Base-by-base conservation (phyloP, 768 basidiomycete species). In the Aureoboletus auriporus region DNA sequence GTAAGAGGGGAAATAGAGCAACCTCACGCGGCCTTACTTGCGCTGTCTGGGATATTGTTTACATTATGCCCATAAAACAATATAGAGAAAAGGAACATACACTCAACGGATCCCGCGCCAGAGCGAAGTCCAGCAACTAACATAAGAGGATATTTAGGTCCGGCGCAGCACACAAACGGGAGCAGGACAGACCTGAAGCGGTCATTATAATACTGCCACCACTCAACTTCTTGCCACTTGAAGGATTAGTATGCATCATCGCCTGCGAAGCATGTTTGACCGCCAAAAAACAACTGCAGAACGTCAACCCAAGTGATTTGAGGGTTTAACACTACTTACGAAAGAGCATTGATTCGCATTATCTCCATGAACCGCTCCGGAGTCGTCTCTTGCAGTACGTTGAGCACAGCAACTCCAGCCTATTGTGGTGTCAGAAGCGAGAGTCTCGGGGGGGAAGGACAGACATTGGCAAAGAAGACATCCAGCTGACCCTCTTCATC, bases 401-500 rank as follows among this genome's bases (percentile, higher is more conserved):
- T 54, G 16, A 33, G 59, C 2, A 74, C 74, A 3, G 75, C 77
- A 42, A 86, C 65, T 10, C 89, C 90, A 47, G 89, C 90, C 89
- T 92, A 36, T 29, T 3, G 34, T 17, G 34, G 14, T 29, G 35
- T 50, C 35, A 63, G 42, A 26, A 30, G 38, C 20, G 36, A 16
- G 29, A 46, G 16, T 46, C 36, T 17, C 37, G 10, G 1, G 33
- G 37, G 20, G 39, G 13, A 47, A 23, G 10, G 26, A 47, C 81
- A 44, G 60, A 91, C 93, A 64, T 97, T 96, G 30, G 94, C 94
- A 63, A 93, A 97, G 75, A 96, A 96, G 54, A 94, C 83, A 56
- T 97, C 94, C 11, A 97, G 74, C 50, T 82, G 77, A 8, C 93
- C 92, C 62, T 94, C 85, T 51, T 96, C 92, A 37, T 77, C 68